Evolutionary conservation across 371 early-diverging fungal genomes (phyloP).

Genomic region (Parasitella parasitica): DNA sequence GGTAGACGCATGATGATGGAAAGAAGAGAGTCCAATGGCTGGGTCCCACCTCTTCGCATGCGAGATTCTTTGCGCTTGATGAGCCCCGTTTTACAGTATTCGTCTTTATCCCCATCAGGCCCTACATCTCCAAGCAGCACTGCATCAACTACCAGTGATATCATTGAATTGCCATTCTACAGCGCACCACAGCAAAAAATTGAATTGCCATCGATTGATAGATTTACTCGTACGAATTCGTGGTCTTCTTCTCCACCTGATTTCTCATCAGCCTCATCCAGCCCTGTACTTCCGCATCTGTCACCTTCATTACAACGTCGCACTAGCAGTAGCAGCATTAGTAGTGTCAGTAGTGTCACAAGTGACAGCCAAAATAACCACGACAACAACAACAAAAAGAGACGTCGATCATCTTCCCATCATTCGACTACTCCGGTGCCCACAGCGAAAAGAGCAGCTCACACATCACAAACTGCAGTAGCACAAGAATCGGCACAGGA

Average conservation of each 20-base stretch:
- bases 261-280: slow-evolving; percentile 18
- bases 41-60: slow-evolving; percentile 10
- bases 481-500: background rate
- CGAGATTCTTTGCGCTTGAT: slow-evolving; percentile 8
- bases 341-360: slow-evolving; percentile 25
- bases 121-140: slow-evolving; percentile 8
- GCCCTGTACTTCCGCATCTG: slow-evolving; percentile 36
- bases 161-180: slow-evolving; percentile 40
- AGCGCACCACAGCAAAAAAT: slow-evolving; percentile 48
- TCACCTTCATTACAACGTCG: slow-evolving; percentile 40
- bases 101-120: slow-evolving; percentile 1
- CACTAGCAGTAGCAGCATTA: slow-evolving; percentile 41
- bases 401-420: background rate
- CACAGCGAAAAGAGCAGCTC: background rate
- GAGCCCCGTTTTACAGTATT: slow-evolving; percentile 6
- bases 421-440: background rate
- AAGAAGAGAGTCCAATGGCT: slow-evolving; percentile 10
- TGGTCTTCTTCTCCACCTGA: slow-evolving; percentile 13
- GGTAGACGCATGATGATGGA: slow-evolving; percentile 34
- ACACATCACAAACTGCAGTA: background rate
- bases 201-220: slow-evolving; percentile 38
- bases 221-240: background rate
- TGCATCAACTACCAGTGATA: slow-evolving; percentile 7
- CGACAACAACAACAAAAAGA: slow-evolving; percentile 1
- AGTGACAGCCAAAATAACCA: background rate